Evolutionary conservation across 1,284 basidiomycete genomes (phyloP), one percentile per base, ranked within the genome.

Genomic region (Apiotrichum sp.): DNA sequence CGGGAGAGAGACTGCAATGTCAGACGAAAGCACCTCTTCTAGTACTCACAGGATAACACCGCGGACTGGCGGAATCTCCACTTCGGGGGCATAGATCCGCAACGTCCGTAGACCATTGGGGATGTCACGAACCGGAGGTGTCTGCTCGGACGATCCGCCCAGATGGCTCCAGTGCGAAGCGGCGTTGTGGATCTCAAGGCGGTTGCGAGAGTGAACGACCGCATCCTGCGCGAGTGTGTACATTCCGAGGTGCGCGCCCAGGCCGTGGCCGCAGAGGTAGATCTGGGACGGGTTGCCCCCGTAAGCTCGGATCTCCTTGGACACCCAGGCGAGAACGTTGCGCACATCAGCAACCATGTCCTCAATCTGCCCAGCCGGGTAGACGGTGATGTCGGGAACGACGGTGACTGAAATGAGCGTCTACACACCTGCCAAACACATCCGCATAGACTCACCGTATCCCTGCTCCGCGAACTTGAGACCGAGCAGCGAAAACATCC

Each of bases 181-280:
- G 3, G 56, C 54, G 32, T 61, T 61, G 52, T 54, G 54, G 22
- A 61, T 55, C 52, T 61, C 59, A 33, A 64, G 44, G 36, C 53
- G 36, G 47, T 69, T 61, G 32, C 63, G 57, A 29, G 62, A 63
- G 43, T 62, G 56, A 29, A 70, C 62, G 33, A 69, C 56, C 6
- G 60, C 62, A 13, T 66, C 62, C 50, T 67, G 65, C 31, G 65
- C 48, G 32, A 69, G 56, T 4, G 75, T 72, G 58, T 75, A 65
- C 57, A 76, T 63, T 10, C 69, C 67, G 16, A 78, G 59, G 55
- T 76, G 73, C 31, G 70, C 73, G 16, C 70, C 72, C 9, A 73
- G 56, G 4, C 76, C 75, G 48, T 76, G 74, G 2, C 76, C 74
- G 54, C 70, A 49, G 0, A 77, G 49, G 47, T 73, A 68, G 52